Conservation (phyloP, 768 basidiomycete genomes). For the Dacryopinax primogenitus region DNA sequence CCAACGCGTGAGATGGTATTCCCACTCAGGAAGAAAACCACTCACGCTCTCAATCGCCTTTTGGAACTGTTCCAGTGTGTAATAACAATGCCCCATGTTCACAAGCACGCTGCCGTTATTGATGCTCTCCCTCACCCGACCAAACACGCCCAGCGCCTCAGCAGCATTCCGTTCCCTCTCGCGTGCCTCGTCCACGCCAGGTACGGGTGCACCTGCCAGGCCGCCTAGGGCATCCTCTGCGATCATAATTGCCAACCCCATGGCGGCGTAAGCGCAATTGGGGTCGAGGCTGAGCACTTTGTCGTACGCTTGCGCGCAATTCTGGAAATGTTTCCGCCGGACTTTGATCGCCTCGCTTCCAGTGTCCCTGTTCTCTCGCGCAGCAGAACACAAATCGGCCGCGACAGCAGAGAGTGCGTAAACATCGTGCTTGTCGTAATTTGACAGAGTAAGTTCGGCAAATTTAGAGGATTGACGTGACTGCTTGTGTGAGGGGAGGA, state of each 20-base stretch:
- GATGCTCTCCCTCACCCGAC: slow-evolving; percentile 77
- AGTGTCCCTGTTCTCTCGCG: slow-evolving; percentile 67
- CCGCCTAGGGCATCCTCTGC: slow-evolving; percentile 82
- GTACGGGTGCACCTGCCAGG: slow-evolving; percentile 37
- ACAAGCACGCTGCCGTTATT: slow-evolving; percentile 75
- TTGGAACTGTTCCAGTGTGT: slow-evolving; percentile 84
- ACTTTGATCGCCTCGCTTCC: slow-evolving; percentile 46
- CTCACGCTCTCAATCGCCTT: slow-evolving; percentile 86
- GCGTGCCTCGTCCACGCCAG: slow-evolving; percentile 44
- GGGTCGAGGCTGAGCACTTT: slow-evolving; percentile 79
- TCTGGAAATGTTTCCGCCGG: slow-evolving; percentile 60
- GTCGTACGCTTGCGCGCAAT: slow-evolving; percentile 83
- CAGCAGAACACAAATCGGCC: slow-evolving; percentile 72
- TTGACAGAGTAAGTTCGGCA: slow-evolving; percentile 76
- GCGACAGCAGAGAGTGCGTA: slow-evolving; percentile 86
- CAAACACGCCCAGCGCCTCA: slow-evolving; percentile 80
- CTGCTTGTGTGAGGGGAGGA: slow-evolving; percentile 59
- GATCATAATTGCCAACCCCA: slow-evolving; percentile 85
- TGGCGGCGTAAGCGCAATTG: slow-evolving; percentile 80
- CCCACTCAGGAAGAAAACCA: slow-evolving; percentile 9
- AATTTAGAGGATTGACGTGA: slow-evolving; percentile 71
- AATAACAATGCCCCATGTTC: slow-evolving; percentile 96
- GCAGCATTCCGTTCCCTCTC: slow-evolving; percentile 56
- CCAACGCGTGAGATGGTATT: slow-evolving; percentile 22
- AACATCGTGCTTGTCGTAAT: slow-evolving; percentile 73